Base-by-base conservation (phyloP, 2,329 filamentous ascomycete species). In the Plectosphaerella cucumerina region DNA sequence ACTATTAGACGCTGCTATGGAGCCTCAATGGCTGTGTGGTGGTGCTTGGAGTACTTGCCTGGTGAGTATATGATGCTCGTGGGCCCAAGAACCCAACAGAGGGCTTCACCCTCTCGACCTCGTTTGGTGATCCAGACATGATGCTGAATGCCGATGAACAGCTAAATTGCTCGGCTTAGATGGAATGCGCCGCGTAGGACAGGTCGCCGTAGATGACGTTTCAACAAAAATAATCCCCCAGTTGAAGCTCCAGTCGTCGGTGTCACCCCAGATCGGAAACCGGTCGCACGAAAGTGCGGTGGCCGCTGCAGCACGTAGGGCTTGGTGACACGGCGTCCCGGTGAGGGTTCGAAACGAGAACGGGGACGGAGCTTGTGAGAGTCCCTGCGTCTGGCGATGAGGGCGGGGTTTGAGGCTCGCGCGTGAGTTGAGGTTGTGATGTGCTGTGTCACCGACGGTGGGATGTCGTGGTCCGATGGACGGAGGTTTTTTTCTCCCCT, bases 61-160 rank as follows among this genome's bases (percentile, higher is more conserved):
- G 75, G 53, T 78, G 75, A 42, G 75, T 74, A 60, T 78, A 78
- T 47, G 75, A 78, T 15, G 75, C 70, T 44, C 68, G 61, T 26
- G 75, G 75, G 18, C 75, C 75, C n/a, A 78, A 62, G 60, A 75
- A 78, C 59, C 72, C 72, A 52, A 78, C 76, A 33, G 70, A 59
- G 14, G 72, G 72, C 56, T 72, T 72, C 46, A 11, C 20, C 44
- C 44, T 49, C 21, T 12, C 51, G 33, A 37, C 41, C 20, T 42
- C 37, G 20, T 39, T 26, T 37, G 31, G 15, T 37, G 31, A 15
- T 22, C 15, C 33, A 20, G 44, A 17, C 44, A 47, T 47, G 23
- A 34, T 47, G 31, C 26, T 9, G 26, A 9, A 31, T 31, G 9
- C 8, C 26, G 12, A 31, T 11, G 6, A 8, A 31, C 26, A 31